A percentile compares a stretch with the other conserved stretches of the same genome.
Conservation (phyloP, 768 basidiomycete genomes). For the Grammothele lineata region DNA sequence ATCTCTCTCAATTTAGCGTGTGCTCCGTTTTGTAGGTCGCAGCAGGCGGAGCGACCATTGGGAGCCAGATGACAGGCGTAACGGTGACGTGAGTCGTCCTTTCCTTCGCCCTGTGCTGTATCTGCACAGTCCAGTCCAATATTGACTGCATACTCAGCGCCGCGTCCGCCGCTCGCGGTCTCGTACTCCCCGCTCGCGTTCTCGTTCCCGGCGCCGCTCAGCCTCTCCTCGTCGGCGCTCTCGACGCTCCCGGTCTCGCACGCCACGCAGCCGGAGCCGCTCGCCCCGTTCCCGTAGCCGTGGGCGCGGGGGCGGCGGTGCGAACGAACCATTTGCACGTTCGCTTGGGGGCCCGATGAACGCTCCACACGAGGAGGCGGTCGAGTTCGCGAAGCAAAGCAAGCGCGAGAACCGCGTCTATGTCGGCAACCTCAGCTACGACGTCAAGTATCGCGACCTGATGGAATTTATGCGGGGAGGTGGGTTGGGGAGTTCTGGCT, state of each 20-base stretch:
- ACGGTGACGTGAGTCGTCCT: constrained; percentile 54
- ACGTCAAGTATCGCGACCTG: constrained; percentile 97
- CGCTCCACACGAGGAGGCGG: constrained; percentile 88
- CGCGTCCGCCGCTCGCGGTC: constrained; percentile 42
- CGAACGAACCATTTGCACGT: constrained; percentile 64
- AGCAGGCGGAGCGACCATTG: constrained; percentile 64
- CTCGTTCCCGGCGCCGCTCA: constrained; percentile 70
- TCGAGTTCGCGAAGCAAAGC: constrained; percentile 92
- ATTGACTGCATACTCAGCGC: constrained; percentile 4
- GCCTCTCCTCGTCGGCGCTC: constrained; percentile 56
- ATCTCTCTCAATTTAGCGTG: no score
- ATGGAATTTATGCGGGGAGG: constrained; percentile 99
- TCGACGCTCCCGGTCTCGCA: constrained; percentile 55
- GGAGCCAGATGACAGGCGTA: constrained; percentile 79
- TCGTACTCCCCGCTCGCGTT: constrained; percentile 21
- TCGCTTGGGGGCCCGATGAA: constrained; percentile 89
- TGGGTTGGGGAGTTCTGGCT: constrained; percentile 84
- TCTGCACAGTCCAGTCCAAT: neutral
- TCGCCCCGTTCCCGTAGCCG: constrained; percentile 46
- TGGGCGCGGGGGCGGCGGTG: constrained; percentile 42
- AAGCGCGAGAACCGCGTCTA: constrained; percentile 98
- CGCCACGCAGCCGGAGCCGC: constrained; percentile 57
- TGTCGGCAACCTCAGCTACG: constrained; percentile 98
- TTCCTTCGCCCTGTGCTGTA: constrained; percentile 4
- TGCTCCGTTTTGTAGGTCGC: constrained; percentile 32